Evolutionary conservation across 352 stramenopile genomes (phyloP).

Genomic region (Phytophthora agathidicida): DNA sequence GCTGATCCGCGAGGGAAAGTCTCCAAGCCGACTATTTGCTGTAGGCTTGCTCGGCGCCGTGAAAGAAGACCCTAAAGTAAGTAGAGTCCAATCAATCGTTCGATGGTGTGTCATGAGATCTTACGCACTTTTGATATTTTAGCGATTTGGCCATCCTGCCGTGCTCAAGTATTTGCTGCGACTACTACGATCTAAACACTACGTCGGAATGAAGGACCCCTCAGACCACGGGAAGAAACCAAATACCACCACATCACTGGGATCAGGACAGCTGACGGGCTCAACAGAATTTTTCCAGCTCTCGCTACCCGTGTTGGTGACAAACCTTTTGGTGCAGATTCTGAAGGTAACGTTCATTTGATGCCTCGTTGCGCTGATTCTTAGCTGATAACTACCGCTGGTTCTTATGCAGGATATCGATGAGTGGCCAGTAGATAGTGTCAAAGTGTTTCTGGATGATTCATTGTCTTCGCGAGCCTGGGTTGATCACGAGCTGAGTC

Average conservation of each 20-base stretch:
- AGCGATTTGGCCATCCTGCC: slow-evolving; percentile 57
- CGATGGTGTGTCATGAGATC: background rate
- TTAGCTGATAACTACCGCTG: background rate
- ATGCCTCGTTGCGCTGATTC: background rate
- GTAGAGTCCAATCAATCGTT: background rate
- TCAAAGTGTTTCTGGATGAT: slow-evolving; percentile 90
- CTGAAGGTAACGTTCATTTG: slow-evolving; percentile 47
- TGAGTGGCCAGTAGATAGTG: slow-evolving; percentile 78
- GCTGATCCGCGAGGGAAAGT: slow-evolving; percentile 61
- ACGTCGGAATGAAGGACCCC: slow-evolving; percentile 53
- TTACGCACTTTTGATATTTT: slow-evolving; percentile 8
- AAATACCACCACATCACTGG: slow-evolving; percentile 19
- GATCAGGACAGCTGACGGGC: slow-evolving; percentile 19
- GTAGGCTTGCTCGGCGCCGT: slow-evolving; percentile 65
- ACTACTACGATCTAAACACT: slow-evolving; percentile 84
- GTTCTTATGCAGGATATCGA: slow-evolving; percentile 35
- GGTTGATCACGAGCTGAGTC: slow-evolving; percentile 86
- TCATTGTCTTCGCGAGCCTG: slow-evolving; percentile 80
- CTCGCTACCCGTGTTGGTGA: slow-evolving; percentile 69
- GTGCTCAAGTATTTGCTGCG: slow-evolving; percentile 83
- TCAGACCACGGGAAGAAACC: slow-evolving; percentile 38
- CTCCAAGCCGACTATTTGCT: slow-evolving; percentile 63
- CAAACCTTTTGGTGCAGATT: slow-evolving; percentile 74
- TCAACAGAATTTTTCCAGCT: slow-evolving; percentile 54
- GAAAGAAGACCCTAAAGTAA: slow-evolving; percentile 57